A percentile compares a stretch with the other conserved stretches of the same genome.
These are phyloP conservation scores for Lactarius deliciosus DNA, from an alignment of 768 basidiomycete genomes.

Conservation along the genomic window DNA sequence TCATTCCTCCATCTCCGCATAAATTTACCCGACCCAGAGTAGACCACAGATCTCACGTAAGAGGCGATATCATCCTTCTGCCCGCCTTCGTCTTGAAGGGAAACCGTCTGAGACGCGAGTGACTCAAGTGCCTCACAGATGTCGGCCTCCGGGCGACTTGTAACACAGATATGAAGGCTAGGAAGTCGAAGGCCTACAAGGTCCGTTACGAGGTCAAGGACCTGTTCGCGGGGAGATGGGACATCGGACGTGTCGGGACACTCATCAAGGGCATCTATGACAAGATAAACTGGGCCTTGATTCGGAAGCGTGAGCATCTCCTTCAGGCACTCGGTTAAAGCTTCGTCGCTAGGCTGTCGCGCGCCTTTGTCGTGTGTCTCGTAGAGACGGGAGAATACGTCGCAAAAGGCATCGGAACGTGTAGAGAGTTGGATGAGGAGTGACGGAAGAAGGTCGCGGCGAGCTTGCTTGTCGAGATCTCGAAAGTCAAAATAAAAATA, in stretches of 20 bases:
- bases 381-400: no score
- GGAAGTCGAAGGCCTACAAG: neutral
- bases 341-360: neutral
- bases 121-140: neutral
- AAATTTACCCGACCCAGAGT: neutral
- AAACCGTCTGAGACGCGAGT: neutral
- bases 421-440: no score
- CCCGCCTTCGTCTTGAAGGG: neutral
- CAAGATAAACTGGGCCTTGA: neutral
- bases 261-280: neutral
- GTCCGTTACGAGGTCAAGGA: neutral
- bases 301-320: neutral
- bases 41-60: neutral
- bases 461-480: no score
- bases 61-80: neutral
- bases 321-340: neutral
- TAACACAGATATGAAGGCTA: neutral
- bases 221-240: neutral
- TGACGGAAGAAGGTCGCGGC: no score
- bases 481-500: no score
- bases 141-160: neutral
- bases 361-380: neutral
- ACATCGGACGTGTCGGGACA: neutral
- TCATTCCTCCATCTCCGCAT: neutral
- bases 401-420: no score